Evolutionary conservation across 805 yeast species (phyloP), one percentile per base, ranked within the genome.

Genomic region (Millerozyma miso): DNA sequence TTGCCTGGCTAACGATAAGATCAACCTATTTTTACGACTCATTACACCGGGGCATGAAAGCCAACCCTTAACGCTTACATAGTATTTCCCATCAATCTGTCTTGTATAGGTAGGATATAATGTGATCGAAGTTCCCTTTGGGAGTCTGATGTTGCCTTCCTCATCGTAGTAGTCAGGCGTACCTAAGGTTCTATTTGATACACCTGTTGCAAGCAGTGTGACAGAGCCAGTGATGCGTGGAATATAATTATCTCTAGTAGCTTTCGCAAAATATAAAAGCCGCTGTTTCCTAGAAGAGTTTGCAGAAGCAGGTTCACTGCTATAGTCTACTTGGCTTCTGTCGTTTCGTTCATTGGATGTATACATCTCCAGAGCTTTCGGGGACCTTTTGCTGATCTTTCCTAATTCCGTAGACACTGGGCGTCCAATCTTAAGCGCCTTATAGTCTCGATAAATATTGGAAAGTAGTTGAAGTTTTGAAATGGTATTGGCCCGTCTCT

Each of bases 1-100:
- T 59, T 86, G 88, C 46, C 79, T 78, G 3, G 88, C 87, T 35
- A 88, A 62, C 0, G 88, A 74, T 17, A 85, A 59, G 26, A 90
- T 68, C 35, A 90, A 59, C 44, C 82, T 67, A 60, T 88, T 88
- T 54, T 84, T 88, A 34, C 95, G 69, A 23, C 77, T 75, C 71
- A 80, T 76, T 6, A 75, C 67, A 1, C 95, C 95, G 0, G 89
- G 88, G 34, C 85, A 71, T 8, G 79, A 72, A 19, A 85, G 65
- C 76, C 85, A 79, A 4, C 97, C 96, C 35, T 86, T 73, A 2
- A 90, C 78, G 31, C 80, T 79, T 33, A 76, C 75, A 48, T 69
- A 79, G 40, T 67, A 70, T 16, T 42, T 44, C 7, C 18, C 39
- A 29, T 52, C 45, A 6, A 41, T 46, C n/a, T 47, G 40, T 8